phyloP scores from a whole-genome alignment of 768 basidiomycete species.

The Fibroporia radiculosa region DNA sequence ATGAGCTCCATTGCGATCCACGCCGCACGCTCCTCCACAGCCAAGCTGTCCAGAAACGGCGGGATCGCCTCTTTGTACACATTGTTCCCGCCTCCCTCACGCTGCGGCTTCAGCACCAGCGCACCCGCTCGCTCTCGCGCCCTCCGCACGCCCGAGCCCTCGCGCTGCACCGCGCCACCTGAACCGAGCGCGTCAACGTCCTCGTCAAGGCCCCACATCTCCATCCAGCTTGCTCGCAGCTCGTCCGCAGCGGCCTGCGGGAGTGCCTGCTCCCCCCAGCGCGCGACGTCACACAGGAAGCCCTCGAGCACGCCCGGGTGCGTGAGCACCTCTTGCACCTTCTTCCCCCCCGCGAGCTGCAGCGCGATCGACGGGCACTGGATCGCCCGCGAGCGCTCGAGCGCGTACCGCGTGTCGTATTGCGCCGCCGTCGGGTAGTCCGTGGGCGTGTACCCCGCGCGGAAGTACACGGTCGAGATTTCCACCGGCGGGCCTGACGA shows the following conservation, averaged over 20 bases:
- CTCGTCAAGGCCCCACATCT: slow-evolving; percentile 72
- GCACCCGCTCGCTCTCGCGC: slow-evolving; percentile 43
- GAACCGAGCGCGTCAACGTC: slow-evolving; percentile 18
- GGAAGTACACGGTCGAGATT: slow-evolving; percentile 86
- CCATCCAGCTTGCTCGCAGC: slow-evolving; percentile 76
- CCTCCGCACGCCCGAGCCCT: slow-evolving; percentile 31
- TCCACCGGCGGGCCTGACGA: slow-evolving; percentile 35
- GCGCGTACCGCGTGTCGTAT: slow-evolving; percentile 65
- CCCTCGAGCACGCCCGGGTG: slow-evolving; percentile 64
- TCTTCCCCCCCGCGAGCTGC: slow-evolving; percentile 95
- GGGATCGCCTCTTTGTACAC: slow-evolving; percentile 84
- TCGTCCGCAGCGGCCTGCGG: slow-evolving; percentile 35
- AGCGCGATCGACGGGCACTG: slow-evolving; percentile 89
- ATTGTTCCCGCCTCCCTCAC: slow-evolving; percentile 98
- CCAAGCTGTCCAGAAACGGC: slow-evolving; percentile 58
- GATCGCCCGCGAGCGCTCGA: slow-evolving; percentile 81
- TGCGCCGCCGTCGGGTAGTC: slow-evolving; percentile 64
- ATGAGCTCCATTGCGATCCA: slow-evolving; percentile 99
- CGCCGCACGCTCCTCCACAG: slow-evolving; percentile 55
- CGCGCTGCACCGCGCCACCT: not conserved
- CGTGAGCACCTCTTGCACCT: slow-evolving; percentile 84
- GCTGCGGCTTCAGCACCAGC: slow-evolving; percentile 91
- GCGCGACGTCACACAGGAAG: slow-evolving; percentile 46
- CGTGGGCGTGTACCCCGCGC: slow-evolving; percentile 78
- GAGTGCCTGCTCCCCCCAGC: slow-evolving; percentile 26